Base-by-base conservation (phyloP, 306 rosid species). In the Delonix regia region DNA sequence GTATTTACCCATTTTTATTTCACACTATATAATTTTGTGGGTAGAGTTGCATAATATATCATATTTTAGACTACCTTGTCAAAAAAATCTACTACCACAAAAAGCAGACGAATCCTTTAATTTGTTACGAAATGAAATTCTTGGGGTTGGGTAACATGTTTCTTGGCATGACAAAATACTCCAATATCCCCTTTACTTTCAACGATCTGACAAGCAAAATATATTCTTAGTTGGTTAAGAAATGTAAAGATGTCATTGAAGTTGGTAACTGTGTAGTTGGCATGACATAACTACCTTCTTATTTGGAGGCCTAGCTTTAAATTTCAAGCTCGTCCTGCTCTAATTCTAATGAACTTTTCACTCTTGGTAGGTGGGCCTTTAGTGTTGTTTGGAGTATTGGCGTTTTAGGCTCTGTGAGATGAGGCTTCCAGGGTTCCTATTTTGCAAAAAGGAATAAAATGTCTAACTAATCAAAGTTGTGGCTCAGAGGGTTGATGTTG, bases 131-230 rank as follows among this genome's bases (percentile, higher is more conserved):
- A 94, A 70, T 90, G 93, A 74, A 94, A 94, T 82, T 92, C 97
- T 86, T 80, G 90, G 45, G 98, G 98, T 61, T 65, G 86, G 0
- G 98, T 94, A 27, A 86, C 84, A 27, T 83, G 90, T 82, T 89
- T 94, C 88, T 94, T 94, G 64, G 84, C 42, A 78, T 90, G 81
- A 82, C 89, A 85, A 82, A 88, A 90, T 69, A 94, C 41, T 30
- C 98, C 98, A 75, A 92, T 78, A 57, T 92, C 97, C 36, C 96
- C 98, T 85, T 90, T 92, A 73, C 98, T 94, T 83, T 90, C 98
- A 65, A 94, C 89, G 51, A 94, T 93, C 98, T 93, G 75, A 30
- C 73, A 33, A 74, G 76, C 59, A 36, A n/a, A 7, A 73, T 10
- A 41, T 11, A 34, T 34, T 19, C 41, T 39, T 3, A 28, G 81